Percentiles rank a stretch among this genome's conserved stretches.
Evolutionary conservation across 208 protist genomes (phyloP).

Genomic region (Leishmania aethiopica): DNA sequence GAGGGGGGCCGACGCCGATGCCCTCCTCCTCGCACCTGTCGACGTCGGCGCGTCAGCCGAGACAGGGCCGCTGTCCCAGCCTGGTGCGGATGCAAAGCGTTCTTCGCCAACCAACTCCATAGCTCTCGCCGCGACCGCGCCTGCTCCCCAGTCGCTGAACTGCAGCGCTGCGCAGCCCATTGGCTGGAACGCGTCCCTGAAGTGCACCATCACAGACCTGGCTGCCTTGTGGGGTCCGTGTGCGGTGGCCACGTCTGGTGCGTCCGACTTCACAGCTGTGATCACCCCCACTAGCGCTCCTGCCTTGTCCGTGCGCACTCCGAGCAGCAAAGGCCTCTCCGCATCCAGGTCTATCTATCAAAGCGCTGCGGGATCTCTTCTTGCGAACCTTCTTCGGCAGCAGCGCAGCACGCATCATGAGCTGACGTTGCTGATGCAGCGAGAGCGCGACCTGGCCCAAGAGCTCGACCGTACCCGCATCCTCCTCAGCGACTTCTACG

Average conservation of each 20-base stretch:
- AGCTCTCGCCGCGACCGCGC: background rate
- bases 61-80: background rate
- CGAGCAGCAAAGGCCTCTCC: background rate
- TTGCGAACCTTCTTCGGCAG: slow-evolving; percentile 14
- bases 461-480: slow-evolving; percentile 13
- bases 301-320: background rate
- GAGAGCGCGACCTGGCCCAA: background rate
- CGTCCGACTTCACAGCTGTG: background rate
- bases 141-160: background rate
- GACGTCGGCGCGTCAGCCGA: background rate
- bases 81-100: background rate
- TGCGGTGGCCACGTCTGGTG: background rate
- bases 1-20: background rate
- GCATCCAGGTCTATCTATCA: slow-evolving; percentile 1
- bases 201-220: background rate
- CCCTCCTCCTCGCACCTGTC: background rate
- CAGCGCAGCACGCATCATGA: slow-evolving; percentile 13
- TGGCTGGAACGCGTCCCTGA: background rate
- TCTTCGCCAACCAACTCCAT: background rate
- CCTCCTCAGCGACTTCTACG: slow-evolving; percentile 8
- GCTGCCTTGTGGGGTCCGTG: background rate
- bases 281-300: background rate
- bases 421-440: slow-evolving; percentile 6
- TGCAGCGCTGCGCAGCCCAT: background rate
- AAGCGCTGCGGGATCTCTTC: background rate